These are phyloP conservation scores for Verticillium nonalfalfae DNA, from an alignment of 2,329 filamentous ascomycete genomes.

Conservation along the genomic window DNA sequence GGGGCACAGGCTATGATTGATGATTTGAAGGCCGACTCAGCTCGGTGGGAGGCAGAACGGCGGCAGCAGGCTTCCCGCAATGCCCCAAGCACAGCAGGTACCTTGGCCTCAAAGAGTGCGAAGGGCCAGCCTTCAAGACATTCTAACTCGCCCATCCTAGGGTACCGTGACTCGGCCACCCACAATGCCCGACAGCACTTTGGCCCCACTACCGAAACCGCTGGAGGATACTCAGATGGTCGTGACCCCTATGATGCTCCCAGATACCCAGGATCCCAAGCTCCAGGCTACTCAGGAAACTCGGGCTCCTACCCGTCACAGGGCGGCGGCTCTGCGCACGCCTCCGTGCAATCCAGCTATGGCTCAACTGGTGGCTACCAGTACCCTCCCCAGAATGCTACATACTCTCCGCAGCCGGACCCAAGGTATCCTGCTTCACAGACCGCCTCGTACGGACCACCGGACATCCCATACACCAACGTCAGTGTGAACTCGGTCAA, in stretches of 20 bases:
- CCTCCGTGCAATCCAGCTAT: constrained; percentile 17
- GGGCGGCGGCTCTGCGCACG: constrained; percentile 6
- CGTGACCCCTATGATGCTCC: constrained; percentile 34
- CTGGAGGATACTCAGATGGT: constrained; percentile 23
- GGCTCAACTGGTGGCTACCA: constrained; percentile 12
- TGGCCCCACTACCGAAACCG: constrained; percentile 31
- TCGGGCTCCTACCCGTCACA: constrained; percentile 22
- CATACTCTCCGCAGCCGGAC: constrained; percentile 11
- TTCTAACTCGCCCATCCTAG: constrained; percentile 55
- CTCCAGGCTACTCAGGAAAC: constrained; percentile 42
- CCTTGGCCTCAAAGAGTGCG: constrained; percentile 44
- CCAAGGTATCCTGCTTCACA: constrained; percentile 11
- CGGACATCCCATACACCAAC: constrained; percentile 8
- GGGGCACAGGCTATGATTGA: constrained; percentile 53
- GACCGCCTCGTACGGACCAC: constrained; percentile 6
- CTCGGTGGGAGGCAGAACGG: constrained; percentile 55
- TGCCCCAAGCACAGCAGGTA: constrained; percentile 45
- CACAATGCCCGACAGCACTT: constrained; percentile 37
- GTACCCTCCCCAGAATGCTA: constrained; percentile 8
- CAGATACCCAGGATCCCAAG: constrained; percentile 45
- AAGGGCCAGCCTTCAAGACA: constrained; percentile 40
- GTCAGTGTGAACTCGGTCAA: constrained; percentile 1
- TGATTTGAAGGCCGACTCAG: constrained; percentile 55
- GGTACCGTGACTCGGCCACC: constrained; percentile 51
- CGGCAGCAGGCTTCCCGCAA: constrained; percentile 48